A percentile compares a stretch with the other conserved stretches of the same genome.
These are phyloP conservation scores for Pleurozium schreberi DNA, from an alignment of 225 moss, liverwort and hornwort species.

Conservation along the genomic window DNA sequence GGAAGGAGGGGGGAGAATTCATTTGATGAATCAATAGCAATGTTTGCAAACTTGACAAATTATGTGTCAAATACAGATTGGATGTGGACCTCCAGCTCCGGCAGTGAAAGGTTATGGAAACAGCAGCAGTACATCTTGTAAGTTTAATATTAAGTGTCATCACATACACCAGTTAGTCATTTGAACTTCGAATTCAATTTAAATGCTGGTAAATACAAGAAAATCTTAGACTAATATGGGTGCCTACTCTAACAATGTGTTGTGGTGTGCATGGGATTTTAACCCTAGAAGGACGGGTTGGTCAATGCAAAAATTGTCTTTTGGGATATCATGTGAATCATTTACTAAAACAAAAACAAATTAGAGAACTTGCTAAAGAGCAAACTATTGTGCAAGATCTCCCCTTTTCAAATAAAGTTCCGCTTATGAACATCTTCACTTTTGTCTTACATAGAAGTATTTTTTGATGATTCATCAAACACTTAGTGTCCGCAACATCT, in stretches of 20 bases:
- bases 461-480: fast-evolving
- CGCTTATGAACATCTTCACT: fast-evolving
- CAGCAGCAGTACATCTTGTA: conserved; percentile 8
- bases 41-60: background rate
- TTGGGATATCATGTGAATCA: fast-evolving
- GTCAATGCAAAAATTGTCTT: fast-evolving
- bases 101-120: conserved; percentile 22
- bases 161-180: background rate
- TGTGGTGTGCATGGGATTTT: background rate
- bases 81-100: conserved; percentile 26
- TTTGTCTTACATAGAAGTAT: background rate
- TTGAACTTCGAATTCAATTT: background rate
- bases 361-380: background rate
- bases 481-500: fast-evolving
- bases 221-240: background rate
- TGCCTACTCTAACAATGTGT: fast-evolving
- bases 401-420: fast-evolving
- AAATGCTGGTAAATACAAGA: background rate
- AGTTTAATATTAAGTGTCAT: background rate
- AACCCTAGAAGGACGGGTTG: fast-evolving
- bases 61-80: background rate
- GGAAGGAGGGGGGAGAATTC: background rate
- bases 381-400: background rate
- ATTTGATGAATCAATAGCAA: background rate
- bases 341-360: fast-evolving